Conservation (phyloP, 208 protist species). For the Trypanosoma melophagium region DNA sequence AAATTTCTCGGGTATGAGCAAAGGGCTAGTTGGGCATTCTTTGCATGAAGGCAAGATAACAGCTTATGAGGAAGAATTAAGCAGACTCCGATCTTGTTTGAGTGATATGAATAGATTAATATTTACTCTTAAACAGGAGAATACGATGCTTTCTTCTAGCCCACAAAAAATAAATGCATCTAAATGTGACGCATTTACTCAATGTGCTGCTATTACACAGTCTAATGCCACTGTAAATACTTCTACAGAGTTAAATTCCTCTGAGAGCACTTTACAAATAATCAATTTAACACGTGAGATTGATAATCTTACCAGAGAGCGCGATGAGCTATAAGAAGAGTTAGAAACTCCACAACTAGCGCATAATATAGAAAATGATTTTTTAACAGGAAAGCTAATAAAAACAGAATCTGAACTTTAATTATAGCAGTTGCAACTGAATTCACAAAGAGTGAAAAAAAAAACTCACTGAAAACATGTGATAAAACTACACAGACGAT, state of each 20-base stretch:
- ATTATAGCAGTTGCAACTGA: background rate
- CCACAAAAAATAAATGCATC: background rate
- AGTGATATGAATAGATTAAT: background rate
- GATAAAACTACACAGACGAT: background rate
- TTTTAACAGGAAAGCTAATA: constrained; percentile 18
- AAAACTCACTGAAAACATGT: background rate
- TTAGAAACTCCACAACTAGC: constrained; percentile 8
- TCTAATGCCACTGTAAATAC: background rate
- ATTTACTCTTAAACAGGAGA: constrained; percentile 1
- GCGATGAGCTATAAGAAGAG: background rate
- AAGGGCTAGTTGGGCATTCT: constrained; percentile 7
- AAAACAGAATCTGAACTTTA: constrained; percentile 2
- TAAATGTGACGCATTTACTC: background rate
- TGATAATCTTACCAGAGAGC: background rate
- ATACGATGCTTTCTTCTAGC: background rate
- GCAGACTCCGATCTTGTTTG: background rate
- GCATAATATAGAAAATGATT: constrained; percentile 17
- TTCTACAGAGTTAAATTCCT: background rate
- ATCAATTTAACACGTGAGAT: background rate
- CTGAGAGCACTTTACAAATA: background rate
- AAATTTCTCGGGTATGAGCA: background rate
- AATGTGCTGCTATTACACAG: background rate
- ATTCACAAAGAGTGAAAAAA: background rate
- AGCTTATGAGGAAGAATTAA: constrained; percentile 2
- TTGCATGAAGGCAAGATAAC: background rate